These are phyloP conservation scores for Lasiodiplodia theobromae DNA, from an alignment of 2,329 filamentous ascomycete species.

Conservation along the genomic window DNA sequence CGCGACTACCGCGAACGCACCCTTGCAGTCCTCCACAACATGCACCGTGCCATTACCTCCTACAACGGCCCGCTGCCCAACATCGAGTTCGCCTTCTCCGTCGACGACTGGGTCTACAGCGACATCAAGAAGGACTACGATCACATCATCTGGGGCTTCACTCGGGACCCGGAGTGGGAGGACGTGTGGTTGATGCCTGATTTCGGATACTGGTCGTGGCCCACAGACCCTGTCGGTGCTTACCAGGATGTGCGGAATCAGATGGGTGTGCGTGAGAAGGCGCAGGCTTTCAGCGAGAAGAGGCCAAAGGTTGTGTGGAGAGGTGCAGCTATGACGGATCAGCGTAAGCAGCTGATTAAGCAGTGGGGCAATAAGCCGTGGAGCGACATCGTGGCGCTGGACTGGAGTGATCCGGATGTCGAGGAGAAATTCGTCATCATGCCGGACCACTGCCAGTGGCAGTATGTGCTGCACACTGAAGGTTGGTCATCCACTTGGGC, in stretches of 20 bases:
- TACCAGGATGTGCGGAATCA: slow-evolving; percentile 32
- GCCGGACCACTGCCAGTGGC: slow-evolving; percentile 36
- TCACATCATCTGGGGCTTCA: slow-evolving; percentile 30
- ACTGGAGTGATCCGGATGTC: slow-evolving; percentile 36
- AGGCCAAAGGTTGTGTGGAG: slow-evolving; percentile 44
- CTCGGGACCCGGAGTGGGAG: slow-evolving; percentile 30
- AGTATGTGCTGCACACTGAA: slow-evolving; percentile 36
- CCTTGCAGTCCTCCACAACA: slow-evolving; percentile 60
- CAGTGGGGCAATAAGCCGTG: slow-evolving; percentile 37
- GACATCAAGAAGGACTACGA: slow-evolving; percentile 38
- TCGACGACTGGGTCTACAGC: slow-evolving; percentile 38
- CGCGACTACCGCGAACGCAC: slow-evolving; percentile 36
- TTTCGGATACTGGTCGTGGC: slow-evolving; percentile 35
- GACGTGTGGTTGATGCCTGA: slow-evolving; percentile 36
- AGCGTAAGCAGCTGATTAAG: slow-evolving; percentile 37
- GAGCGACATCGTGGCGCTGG: slow-evolving; percentile 40
- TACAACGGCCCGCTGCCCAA: slow-evolving; percentile 58
- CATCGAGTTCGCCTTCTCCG: slow-evolving; percentile 60
- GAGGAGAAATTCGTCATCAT: slow-evolving; percentile 33
- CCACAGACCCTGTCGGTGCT: slow-evolving; percentile 30
- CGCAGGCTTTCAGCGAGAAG: slow-evolving; percentile 33
- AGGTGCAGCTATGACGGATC: slow-evolving; percentile 40
- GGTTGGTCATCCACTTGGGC: slow-evolving; percentile 14
- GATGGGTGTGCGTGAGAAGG: slow-evolving; percentile 30
- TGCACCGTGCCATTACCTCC: slow-evolving; percentile 61